Base-by-base conservation (phyloP, 352 stramenopile genomes). In the Blastocystis sp. region DNA sequence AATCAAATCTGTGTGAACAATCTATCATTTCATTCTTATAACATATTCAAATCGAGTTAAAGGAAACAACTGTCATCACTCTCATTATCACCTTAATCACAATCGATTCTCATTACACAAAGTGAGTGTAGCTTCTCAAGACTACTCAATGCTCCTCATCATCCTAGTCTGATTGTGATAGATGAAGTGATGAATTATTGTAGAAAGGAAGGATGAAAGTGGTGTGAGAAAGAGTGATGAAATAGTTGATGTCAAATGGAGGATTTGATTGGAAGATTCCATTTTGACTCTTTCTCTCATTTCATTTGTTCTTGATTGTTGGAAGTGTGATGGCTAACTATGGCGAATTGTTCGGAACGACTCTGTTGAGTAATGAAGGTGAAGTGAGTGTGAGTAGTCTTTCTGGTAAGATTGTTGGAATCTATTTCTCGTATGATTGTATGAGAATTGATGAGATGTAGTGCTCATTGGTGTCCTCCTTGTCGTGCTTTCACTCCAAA, bases 391-490 rank as follows among this genome's bases (percentile, higher is more conserved):
- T 58, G 44, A 35, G 22, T 22, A 27, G 30, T 17, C 19, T 88
- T 7, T 40, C 35, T 58, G 77, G 77, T 75, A 88, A 88, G 40
- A n/a, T 77, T 19, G 62, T 88, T 33, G 77, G 77, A 42, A 15
- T 88, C 13, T 88, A 88, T 53, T 88, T 88, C 77, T 88, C 77
- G 77, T 88, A 88, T 19, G 53, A 19, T 30, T 77, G 27, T 3
- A n/a, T 13, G 40, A 19, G 5, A 13, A 59, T 37, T 77, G 58
- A 59, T 30, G 56, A 78, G 51, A 42, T 44, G 35, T 88, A 88
- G 77, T 77, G 77, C 77, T 27, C 77, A 88, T 51, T 88, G 77
- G 77, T 88, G 77, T 78, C 51, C 51, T 88, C 77, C 77, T 69
- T 88, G 77, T 48, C 44, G 77, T 42, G 44, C 44, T 24, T 88